A percentile compares a stretch with the other conserved stretches of the same genome.
These are phyloP conservation scores for Hygrophoropsis aurantiaca DNA, from an alignment of 768 basidiomycete species.

Conservation along the genomic window DNA sequence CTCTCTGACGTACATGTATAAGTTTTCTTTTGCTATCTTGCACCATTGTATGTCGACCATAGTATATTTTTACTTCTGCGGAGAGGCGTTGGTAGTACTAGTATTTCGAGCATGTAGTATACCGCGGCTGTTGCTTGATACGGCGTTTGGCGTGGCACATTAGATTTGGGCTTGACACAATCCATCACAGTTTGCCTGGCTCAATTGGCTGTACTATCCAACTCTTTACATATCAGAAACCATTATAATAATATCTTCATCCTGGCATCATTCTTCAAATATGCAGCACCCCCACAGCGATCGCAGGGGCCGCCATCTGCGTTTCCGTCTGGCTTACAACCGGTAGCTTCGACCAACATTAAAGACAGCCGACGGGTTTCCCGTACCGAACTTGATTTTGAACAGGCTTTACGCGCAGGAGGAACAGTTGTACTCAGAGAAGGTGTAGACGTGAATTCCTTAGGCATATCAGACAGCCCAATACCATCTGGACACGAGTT, in stretches of 20 bases:
- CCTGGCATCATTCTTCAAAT: constrained; percentile 68
- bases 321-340: constrained; percentile 53
- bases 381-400: constrained; percentile 79
- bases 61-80: constrained; percentile 29
- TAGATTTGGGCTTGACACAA: too few species aligned
- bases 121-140: background rate
- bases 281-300: constrained; percentile 45
- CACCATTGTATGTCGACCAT: constrained; percentile 22
- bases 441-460: constrained; percentile 64
- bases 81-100: constrained; percentile 27
- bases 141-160: background rate
- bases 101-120: constrained; percentile 3
- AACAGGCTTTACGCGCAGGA: constrained; percentile 65
- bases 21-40: constrained; percentile 11
- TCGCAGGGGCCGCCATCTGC: constrained; percentile 44
- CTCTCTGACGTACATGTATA: constrained; percentile 19
- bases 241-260: constrained; percentile 29
- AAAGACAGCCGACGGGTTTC: constrained; percentile 55
- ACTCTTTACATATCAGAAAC: background rate
- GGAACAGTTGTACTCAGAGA: constrained; percentile 72
- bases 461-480: constrained; percentile 57
- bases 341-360: constrained; percentile 54
- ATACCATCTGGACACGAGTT: constrained; percentile 39
- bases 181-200: too few species aligned
- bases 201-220: constrained; percentile 5